Conservation (phyloP, 2,329 filamentous ascomycete genomes). For the Aspergillus ochraceus region DNA sequence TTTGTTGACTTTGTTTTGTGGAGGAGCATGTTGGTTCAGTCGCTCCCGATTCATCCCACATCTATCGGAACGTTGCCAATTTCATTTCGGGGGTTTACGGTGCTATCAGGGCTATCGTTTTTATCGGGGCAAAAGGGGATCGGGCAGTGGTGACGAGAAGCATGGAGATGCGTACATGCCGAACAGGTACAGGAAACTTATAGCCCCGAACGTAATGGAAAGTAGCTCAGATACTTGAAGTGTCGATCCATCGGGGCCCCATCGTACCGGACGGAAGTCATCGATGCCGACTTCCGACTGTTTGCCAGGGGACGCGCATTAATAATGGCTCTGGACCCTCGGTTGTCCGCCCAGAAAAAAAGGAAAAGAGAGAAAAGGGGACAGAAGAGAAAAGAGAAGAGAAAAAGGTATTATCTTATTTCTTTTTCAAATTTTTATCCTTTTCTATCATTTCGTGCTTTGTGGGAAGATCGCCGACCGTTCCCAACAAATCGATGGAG, state of each 20-base stretch:
- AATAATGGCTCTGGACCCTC: constrained; percentile 1
- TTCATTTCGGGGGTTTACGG: no score
- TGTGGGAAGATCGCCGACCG: background rate
- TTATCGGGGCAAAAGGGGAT: no score
- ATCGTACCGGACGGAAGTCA: background rate
- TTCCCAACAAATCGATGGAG: background rate
- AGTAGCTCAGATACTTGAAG: background rate
- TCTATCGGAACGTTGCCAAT: no score
- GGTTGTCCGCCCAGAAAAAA: background rate
- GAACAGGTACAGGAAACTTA: background rate
- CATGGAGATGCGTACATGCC: background rate
- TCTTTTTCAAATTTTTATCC: no score
- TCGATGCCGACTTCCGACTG: constrained; percentile 3
- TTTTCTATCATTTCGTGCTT: no score
- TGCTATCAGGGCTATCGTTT: background rate
- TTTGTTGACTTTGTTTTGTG: no score
- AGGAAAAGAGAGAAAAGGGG: background rate
- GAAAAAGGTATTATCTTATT: background rate
- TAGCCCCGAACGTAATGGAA: background rate
- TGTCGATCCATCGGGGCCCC: background rate
- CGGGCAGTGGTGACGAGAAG: background rate
- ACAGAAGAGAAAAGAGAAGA: background rate
- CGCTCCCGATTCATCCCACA: no score
- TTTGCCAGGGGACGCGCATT: background rate
- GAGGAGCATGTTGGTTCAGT: no score